Evolutionary conservation across 2,329 filamentous ascomycete genomes (phyloP), one percentile per base, ranked within the genome.

Genomic region (Colletotrichum trifolii): DNA sequence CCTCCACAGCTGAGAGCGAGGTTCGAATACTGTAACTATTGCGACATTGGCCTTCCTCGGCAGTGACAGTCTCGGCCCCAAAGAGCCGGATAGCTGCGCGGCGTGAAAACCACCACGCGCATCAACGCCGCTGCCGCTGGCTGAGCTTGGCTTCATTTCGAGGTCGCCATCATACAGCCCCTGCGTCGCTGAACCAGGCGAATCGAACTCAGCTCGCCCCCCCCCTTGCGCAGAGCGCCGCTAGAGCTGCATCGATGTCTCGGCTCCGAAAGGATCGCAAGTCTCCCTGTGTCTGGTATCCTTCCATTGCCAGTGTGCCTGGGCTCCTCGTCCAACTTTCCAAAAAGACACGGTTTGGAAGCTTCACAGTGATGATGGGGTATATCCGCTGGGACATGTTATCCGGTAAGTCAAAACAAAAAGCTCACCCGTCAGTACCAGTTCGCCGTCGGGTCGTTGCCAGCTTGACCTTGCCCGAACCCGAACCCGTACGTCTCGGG

Each of bases 401-500:
- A 25, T 25, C 25, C 25, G 25, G 25, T 25, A 25, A 25, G 0
- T 25, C 2, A 3, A 25, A 25, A 25, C 25, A 25, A 25, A 25
- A 25, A 5, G 25, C 25, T 25, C 4, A n/a, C n/a, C 7, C 10
- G 8, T 65, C 40, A 60, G 4, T 49, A 55, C 62, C 57, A 61
- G 25, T 65, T 65, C 4, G 62, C 62, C 5, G 62, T 65, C 11
- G 62, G 62, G 34, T 61, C 62, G 11, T 61, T 65, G 4, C 62
- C 62, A 33, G 62, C 62, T 12, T 60, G 57, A 7, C 61, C 65
- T 47, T 60, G 61, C 4, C 48, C 66, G 17, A 68, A 65, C 33
- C 63, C 54, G 17, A 68, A 63, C 10, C 66, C 66, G 47, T 68
- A 66, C 3, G 66, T 66, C 42, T 66, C 54, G 10, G 66, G 66